These are phyloP conservation scores for Paraleonurus japonicus DNA, from an alignment of 257 asterid species.

Conservation along the genomic window DNA sequence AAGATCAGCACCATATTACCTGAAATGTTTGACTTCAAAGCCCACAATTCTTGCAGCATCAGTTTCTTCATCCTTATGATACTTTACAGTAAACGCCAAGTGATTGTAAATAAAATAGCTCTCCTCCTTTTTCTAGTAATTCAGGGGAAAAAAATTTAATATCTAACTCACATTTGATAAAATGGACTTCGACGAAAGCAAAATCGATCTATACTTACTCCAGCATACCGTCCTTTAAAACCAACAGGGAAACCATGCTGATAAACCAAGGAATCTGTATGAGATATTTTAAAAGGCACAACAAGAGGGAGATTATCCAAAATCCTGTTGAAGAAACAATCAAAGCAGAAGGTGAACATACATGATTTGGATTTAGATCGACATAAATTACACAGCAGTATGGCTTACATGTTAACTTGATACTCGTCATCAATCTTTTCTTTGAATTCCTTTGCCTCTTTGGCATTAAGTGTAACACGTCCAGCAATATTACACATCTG, in stretches of 20 bases:
- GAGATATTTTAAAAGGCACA: constrained; percentile 72
- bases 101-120: constrained; percentile 78
- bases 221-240: constrained; percentile 75
- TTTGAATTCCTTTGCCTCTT: constrained; percentile 54
- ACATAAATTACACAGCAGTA: neutral
- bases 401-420: constrained; percentile 58
- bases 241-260: constrained; percentile 88
- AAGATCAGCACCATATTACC: constrained; percentile 38
- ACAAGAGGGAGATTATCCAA: constrained; percentile 91
- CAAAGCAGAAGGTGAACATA: constrained; percentile 14
- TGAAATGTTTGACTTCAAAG: constrained; percentile 76
- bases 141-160: constrained; percentile 22
- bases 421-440: constrained; percentile 66
- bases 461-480: constrained; percentile 40
- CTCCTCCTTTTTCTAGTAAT: constrained; percentile 65
- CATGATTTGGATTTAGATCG: constrained; percentile 9
- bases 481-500: constrained; percentile 55
- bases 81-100: constrained; percentile 67
- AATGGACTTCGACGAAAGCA: neutral
- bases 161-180: constrained; percentile 15
- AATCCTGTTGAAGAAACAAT: constrained; percentile 55
- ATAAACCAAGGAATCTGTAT: constrained; percentile 51
- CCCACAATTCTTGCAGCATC: constrained; percentile 89
- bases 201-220: constrained; percentile 53
- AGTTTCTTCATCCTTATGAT: constrained; percentile 68